Base-by-base conservation (phyloP, 306 rosid genomes). In the Vachellia pachyceras region DNA sequence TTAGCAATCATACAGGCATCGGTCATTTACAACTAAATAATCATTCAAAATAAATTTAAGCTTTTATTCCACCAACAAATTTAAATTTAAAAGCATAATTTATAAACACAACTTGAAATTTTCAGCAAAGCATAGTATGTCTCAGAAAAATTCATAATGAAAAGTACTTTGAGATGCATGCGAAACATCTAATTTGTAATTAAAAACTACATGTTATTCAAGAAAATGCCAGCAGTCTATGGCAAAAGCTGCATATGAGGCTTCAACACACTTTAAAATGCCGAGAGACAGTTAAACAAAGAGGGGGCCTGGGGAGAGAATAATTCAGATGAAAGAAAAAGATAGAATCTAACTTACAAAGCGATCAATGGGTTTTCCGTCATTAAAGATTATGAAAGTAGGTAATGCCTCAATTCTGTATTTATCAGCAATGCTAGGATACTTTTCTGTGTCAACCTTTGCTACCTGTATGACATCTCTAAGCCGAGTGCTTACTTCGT, bases 401-500 rank as follows among this genome's bases (percentile, higher is more conserved):
- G 99, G 99, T 89, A 95, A 85, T 10, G 99, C 99, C 80, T 84
- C 88, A 79, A 95, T 90, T n/a, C 33, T 78, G 91, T 93, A 95
- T 74, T 91, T 83, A 85, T 84, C 81, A 69, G 99, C 99, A 73
- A 93, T 87, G 87, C 80, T 80, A 57, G 98, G 94, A 72, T 95
- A 93, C 89, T 93, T 95, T 86, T 95, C 99, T 0, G 99, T 95
- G 78, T 95, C 99, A 57, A 95, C 90, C 90, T 95, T 95, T 42
- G 90, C 94, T 33, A 95, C 90, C 82, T 87, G 92, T 68, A 95
- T 82, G 80, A 81, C 89, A 79, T 90, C 98, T 17, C 52, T 76
- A 77, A 95, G 89, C 9, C 80, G 73, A 41, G 87, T 36, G 75
- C 96, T 87, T 13, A 95, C 99, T 83, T 95, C 92, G n/a, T 90